Conservation (phyloP, 2,329 filamentous ascomycete species). For the Hymenoscyphus occultus region DNA sequence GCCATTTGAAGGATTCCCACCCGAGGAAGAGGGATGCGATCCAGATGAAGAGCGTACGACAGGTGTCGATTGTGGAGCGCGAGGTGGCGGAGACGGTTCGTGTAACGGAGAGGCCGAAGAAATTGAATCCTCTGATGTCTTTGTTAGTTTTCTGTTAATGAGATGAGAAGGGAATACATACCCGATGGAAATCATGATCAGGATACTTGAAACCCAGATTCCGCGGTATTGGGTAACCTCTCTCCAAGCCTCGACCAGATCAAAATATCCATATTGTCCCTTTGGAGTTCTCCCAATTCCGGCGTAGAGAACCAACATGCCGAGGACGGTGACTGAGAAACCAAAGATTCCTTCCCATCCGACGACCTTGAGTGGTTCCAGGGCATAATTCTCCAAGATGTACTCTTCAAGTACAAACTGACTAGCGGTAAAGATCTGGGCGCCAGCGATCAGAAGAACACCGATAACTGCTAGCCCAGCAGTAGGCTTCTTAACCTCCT, state of each 20-base stretch:
- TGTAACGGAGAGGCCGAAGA: conserved; percentile 94
- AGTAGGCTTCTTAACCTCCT: conserved; percentile 47
- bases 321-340: conserved; percentile 72
- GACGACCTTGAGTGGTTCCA: conserved; percentile 79
- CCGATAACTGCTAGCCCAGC: conserved; percentile 73
- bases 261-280: conserved; percentile 82
- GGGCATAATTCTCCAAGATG: conserved; percentile 75
- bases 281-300: conserved; percentile 70
- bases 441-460: conserved; percentile 84
- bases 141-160: conserved; percentile 10
- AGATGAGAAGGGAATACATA: conserved; percentile 45
- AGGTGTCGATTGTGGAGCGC: conserved; percentile 94
- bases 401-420: conserved; percentile 97
- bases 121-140: conserved; percentile 81
- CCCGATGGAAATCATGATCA: conserved; percentile 99
- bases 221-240: conserved; percentile 71
- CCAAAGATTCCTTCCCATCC: conserved; percentile 97
- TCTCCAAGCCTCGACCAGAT: conserved; percentile 79
- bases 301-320: conserved; percentile 78
- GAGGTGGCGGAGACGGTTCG: conserved; percentile 86
- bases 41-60: conserved; percentile 97
- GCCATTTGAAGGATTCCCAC: conserved; percentile 97
- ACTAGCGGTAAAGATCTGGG: conserved; percentile 93
- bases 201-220: conserved; percentile 72
- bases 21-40: conserved; percentile 86